phyloP scores from a whole-genome alignment of 768 basidiomycete genomes.

The Neoboletus brunneissimus region DNA sequence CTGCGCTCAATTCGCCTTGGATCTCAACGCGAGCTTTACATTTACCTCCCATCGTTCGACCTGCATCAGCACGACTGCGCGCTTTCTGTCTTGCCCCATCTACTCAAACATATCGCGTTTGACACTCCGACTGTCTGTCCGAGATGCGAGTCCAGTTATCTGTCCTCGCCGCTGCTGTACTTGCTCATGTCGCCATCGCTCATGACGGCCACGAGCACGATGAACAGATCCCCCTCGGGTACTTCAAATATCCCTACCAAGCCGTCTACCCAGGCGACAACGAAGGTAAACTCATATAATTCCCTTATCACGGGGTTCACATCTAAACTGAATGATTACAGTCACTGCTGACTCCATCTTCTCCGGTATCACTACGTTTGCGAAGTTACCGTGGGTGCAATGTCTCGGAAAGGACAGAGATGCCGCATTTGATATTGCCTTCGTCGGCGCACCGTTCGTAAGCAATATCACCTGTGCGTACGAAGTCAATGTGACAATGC shows the following conservation, averaged over 20 bases:
- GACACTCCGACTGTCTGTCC: not conserved
- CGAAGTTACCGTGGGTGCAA: constrained; percentile 80
- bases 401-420: constrained; percentile 66
- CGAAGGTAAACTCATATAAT: constrained; percentile 43
- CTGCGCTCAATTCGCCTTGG: not conserved
- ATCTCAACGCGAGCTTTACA: not conserved
- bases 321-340: constrained; percentile 21
- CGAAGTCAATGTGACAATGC: not conserved
- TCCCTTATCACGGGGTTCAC: not conserved
- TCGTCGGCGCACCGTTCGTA: constrained; percentile 79
- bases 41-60: not conserved
- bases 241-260: constrained; percentile 64
- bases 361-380: constrained; percentile 82
- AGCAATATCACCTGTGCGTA: constrained; percentile 17
- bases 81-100: not conserved
- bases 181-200: constrained; percentile 30
- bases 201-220: constrained; percentile 43
- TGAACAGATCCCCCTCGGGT: constrained; percentile 63
- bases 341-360: constrained; percentile 79
- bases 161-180: constrained; percentile 26
- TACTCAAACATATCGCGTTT: not conserved
- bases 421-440: constrained; percentile 71
- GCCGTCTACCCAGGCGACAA: constrained; percentile 52
- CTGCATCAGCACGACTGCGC: not conserved
- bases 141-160: constrained; percentile 25